Evolutionary conservation across 352 stramenopile genomes (phyloP).

Genomic region (Pythium brachiatum): DNA sequence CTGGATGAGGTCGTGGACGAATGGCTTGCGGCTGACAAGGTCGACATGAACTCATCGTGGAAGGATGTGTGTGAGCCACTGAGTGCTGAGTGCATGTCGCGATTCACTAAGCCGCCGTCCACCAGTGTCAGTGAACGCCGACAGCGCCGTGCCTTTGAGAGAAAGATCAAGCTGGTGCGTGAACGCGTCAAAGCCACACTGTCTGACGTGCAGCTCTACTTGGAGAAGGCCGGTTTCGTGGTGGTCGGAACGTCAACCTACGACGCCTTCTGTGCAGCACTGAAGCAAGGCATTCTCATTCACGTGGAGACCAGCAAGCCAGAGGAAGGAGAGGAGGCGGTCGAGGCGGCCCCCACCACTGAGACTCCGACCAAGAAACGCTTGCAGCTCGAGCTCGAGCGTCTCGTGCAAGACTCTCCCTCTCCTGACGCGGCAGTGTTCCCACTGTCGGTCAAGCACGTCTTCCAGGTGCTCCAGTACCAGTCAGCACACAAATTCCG

Average conservation of each 20-base stretch:
- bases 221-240: slow-evolving; percentile 32
- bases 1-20: slow-evolving; percentile 34
- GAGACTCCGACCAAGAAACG: slow-evolving; percentile 6
- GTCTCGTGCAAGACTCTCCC: slow-evolving; percentile 6
- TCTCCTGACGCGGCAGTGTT: not conserved
- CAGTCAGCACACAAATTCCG: slow-evolving; percentile 2
- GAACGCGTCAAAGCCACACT: slow-evolving; percentile 29
- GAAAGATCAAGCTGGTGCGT: slow-evolving; percentile 41
- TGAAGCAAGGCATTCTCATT: slow-evolving; percentile 34
- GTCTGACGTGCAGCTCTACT: slow-evolving; percentile 24
- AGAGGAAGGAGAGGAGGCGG: slow-evolving; percentile 61
- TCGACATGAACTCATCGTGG: slow-evolving; percentile 23
- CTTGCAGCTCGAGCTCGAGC: slow-evolving; percentile 14
- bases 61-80: slow-evolving; percentile 16
- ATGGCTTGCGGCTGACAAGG: slow-evolving; percentile 24
- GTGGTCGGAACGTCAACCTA: slow-evolving; percentile 36
- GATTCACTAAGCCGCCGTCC: not conserved
- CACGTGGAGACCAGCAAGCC: slow-evolving; percentile 44
- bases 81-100: slow-evolving; percentile 4
- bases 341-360: slow-evolving; percentile 7
- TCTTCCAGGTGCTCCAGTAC: slow-evolving; percentile 22
- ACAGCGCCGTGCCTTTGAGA: slow-evolving; percentile 57
- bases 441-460: slow-evolving; percentile 19
- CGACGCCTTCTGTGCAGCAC: slow-evolving; percentile 32
- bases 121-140: slow-evolving; percentile 33